A percentile compares a stretch with the other conserved stretches of the same genome.
phyloP scores from a whole-genome alignment of 2,329 filamentous ascomycete species.

The Monosporascus sp. region DNA sequence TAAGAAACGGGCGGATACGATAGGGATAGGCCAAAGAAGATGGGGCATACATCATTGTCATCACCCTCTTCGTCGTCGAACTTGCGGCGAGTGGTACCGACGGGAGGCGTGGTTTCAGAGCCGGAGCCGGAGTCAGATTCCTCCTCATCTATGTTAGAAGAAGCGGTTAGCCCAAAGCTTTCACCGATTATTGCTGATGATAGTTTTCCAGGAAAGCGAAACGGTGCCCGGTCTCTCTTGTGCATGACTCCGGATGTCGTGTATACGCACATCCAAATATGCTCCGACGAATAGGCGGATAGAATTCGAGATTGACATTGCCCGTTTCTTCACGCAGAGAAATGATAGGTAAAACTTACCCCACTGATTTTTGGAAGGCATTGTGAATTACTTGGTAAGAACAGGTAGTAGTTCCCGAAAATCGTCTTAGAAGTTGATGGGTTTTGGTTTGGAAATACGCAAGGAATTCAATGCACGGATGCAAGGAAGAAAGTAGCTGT shows the following conservation, averaged over 20 bases:
- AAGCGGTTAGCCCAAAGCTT: constrained; percentile 16
- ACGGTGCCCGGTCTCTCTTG: background rate
- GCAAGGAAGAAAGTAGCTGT: no score
- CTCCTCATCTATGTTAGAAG: constrained; percentile 28
- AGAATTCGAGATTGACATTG: background rate
- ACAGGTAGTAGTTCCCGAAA: constrained; percentile 2
- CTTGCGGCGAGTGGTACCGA: constrained; percentile 48
- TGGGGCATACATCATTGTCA: constrained; percentile 60
- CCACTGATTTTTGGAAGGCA: constrained; percentile 34
- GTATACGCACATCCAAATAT: background rate
- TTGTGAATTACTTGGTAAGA: constrained; percentile 16
- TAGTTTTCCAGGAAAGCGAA: background rate
- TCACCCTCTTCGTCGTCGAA: constrained; percentile 91
- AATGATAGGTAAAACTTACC: constrained; percentile 27
- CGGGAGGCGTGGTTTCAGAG: constrained; percentile 32
- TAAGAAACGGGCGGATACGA: constrained; percentile 2
- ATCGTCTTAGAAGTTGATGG: background rate
- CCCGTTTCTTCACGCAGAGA: constrained; percentile 9
- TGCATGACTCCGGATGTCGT: background rate
- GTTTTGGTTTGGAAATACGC: background rate
- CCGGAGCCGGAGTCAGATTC: constrained; percentile 29
- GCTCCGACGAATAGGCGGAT: background rate
- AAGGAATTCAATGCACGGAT: background rate
- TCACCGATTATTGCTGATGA: background rate
- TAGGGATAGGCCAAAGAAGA: background rate